Percentiles rank a stretch among this genome's conserved stretches.
Conservation (phyloP, 768 basidiomycete species). For the Amanita thiersii region DNA sequence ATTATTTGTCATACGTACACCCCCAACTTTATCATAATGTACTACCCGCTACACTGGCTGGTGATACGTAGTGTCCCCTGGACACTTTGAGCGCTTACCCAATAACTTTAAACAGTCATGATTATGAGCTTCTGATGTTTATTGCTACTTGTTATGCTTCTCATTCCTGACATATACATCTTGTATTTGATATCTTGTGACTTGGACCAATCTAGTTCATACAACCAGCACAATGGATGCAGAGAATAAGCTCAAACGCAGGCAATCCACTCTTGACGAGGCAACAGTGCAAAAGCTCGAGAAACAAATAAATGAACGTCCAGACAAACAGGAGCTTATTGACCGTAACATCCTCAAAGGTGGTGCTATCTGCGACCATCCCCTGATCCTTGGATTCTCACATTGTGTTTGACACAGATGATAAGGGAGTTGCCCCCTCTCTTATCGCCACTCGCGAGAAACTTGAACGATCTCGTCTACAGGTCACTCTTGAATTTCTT, state of each 20-base stretch:
- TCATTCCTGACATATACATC: too few relatives aligned
- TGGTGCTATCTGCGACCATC: conserved; percentile 14
- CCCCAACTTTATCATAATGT: too few relatives aligned
- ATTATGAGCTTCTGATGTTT: too few relatives aligned
- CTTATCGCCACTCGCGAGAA: conserved; percentile 52
- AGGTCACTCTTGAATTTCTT: conserved; percentile 27
- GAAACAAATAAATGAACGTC: conserved; percentile 42
- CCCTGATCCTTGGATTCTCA: too few relatives aligned
- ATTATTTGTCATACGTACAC: too few relatives aligned
- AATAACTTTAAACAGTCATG: too few relatives aligned
- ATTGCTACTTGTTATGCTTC: too few relatives aligned
- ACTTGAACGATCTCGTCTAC: conserved; percentile 53
- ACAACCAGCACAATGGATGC: not conserved
- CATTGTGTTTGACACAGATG: conserved; percentile 31
- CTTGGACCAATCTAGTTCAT: too few relatives aligned
- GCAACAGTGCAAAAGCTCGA: conserved; percentile 35
- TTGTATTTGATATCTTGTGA: too few relatives aligned
- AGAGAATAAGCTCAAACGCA: not conserved
- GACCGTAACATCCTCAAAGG: conserved; percentile 69
- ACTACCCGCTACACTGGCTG: too few relatives aligned
- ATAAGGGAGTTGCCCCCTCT: conserved; percentile 50
- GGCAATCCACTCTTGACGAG: conserved; percentile 17
- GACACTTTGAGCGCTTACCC: too few relatives aligned
- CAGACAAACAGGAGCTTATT: conserved; percentile 53
- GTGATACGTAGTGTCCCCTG: too few relatives aligned